These are phyloP conservation scores for Dentipellis fragilis DNA, from an alignment of 768 basidiomycete genomes.

Conservation along the genomic window DNA sequence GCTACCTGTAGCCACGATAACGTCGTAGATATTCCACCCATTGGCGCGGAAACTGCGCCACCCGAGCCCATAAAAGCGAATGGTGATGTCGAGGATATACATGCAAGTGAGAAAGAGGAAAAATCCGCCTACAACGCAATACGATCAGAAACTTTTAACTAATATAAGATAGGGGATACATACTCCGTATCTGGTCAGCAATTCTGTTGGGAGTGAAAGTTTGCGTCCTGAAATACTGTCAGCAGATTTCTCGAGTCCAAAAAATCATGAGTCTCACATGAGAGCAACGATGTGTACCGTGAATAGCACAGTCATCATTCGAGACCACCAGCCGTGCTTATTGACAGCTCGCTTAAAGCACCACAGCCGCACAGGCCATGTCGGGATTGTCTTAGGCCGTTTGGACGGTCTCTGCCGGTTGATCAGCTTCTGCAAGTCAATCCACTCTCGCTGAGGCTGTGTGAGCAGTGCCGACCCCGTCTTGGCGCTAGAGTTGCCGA, in stretches of 20 bases:
- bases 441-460: conserved; percentile 85
- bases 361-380: conserved; percentile 55
- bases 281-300: conserved; percentile 72
- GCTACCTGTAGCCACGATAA: conserved; percentile 70
- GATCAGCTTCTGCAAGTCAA: conserved; percentile 84
- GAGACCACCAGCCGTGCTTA: conserved; percentile 92
- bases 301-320: conserved; percentile 70
- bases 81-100: conserved; percentile 66
- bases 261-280: conserved; percentile 40
- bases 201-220: conserved; percentile 46
- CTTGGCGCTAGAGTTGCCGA: conserved; percentile 81
- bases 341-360: conserved; percentile 85
- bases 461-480: conserved; percentile 85
- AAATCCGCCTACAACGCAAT: conserved; percentile 46
- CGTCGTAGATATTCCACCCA: conserved; percentile 92
- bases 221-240: conserved; percentile 53
- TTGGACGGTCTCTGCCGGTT: conserved; percentile 80
- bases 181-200: conserved; percentile 52
- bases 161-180: conserved; percentile 13
- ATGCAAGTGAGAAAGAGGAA: conserved; percentile 65
- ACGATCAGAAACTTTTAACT: conserved; percentile 1
- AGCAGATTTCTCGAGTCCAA: conserved; percentile 1
- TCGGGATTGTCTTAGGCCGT: conserved; percentile 57
- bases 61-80: conserved; percentile 80
- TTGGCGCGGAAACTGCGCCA: conserved; percentile 77